phyloP scores from a whole-genome alignment of 345 rosid genomes.

The Schrenkiella parvula region DNA sequence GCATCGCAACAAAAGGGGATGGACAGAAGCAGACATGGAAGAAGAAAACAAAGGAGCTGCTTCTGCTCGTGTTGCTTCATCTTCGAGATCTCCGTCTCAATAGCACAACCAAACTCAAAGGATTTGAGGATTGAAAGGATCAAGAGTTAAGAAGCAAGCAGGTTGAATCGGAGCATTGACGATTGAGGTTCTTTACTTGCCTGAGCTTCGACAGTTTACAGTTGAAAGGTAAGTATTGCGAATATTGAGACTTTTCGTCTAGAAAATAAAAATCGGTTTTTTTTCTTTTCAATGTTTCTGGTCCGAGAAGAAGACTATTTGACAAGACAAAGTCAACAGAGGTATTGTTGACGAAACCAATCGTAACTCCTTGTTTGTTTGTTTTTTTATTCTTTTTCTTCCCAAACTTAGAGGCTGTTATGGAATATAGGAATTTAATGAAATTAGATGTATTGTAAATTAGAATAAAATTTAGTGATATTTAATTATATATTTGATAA shows the following conservation, averaged over 20 bases:
- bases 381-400: no score
- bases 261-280: background rate
- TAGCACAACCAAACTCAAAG: background rate
- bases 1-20: conserved; percentile 23
- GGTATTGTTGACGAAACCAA: no score
- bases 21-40: conserved; percentile 19
- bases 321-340: no score
- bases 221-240: background rate
- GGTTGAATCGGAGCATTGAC: background rate
- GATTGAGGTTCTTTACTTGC: background rate
- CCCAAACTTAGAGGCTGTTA: no score
- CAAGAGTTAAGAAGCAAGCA: background rate
- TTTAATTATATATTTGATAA: no score
- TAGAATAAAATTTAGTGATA: no score
- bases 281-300: no score
- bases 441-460: no score
- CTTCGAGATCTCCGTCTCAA: conserved; percentile 31
- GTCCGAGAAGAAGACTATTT: no score
- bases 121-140: background rate
- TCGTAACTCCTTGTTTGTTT: no score
- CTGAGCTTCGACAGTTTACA: background rate
- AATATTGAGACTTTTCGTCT: no score
- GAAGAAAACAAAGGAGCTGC: conserved; percentile 40
- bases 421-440: no score
- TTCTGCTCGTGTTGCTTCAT: conserved; percentile 15